Base-by-base conservation (phyloP, 176 grass and related monocot species). In the Ensete ventricosum region DNA sequence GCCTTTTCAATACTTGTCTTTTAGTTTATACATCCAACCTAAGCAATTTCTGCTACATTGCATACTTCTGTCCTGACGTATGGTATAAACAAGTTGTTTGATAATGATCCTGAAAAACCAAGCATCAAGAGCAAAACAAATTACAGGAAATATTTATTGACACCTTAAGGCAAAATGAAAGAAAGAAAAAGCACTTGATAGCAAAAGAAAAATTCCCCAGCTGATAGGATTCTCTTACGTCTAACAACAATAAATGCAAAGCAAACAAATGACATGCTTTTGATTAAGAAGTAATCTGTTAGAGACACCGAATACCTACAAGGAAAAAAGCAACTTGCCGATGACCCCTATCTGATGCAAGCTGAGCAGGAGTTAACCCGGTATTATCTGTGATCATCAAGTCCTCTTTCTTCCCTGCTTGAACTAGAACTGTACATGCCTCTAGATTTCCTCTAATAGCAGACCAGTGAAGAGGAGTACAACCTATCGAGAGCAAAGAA, bases 381-480 rank as follows among this genome's bases (percentile, higher is more conserved):
- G 91, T 95, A 71, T 99, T 99, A 75, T 99, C 96, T 78, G 89
- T 75, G 69, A 92, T 83, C 76, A 87, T 82, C 76, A 99, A 81
- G 76, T 95, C 91, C 72, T 99, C 96, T 78, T 95, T 99, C 83
- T 99, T 99, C n/a, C 96, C 91, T 77, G 89, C 91, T 81, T 99
- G 96, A 88, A 99, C 91, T 62, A 99, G 75, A 55, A 99, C 88
- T 65, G 91, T 99, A 67, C 91, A 95, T 57, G 91, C 91, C 70
- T 95, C 91, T 52, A 99, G 74, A 76, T 99, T 91, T 76, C 96
- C 96, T 63, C 91, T 82, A 69, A 99, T 99, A 86, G 96, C 91
- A 88, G 96, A 86, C 96, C 96, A 99, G 84, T 99, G 91, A 85
- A 99, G 88, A 78, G 91, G 96, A 71, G 96, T 99, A 81, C 96